Evolutionary conservation across 179 eudicot genomes (phyloP), one percentile per base, ranked within the genome.

Genomic region (Silene coronaria): DNA sequence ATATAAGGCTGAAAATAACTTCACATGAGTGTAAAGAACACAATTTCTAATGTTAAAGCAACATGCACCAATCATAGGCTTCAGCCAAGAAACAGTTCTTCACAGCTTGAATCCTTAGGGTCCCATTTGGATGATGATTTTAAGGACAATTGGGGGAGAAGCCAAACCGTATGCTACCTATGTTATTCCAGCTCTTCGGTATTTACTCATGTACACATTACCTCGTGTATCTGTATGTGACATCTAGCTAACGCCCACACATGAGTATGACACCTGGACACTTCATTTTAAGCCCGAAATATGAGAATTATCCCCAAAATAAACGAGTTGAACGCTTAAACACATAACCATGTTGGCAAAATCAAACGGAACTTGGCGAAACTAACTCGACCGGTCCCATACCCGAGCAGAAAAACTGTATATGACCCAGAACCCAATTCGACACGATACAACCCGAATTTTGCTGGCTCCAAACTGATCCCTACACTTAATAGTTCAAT

Each of bases 141-240:
- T 42, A 67, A 48, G 62, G 74, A 58, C 74, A 36, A 76, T 24
- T n/a, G 74, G 75, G 59, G 67, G 17, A n/a, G 70, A 46, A 60
- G 46, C 70, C 45, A 71, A 74, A 57, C 70, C 14, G 32, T 42
- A 30, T 2, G 51, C 70, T 74, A 53, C 61, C 72, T 38, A 53
- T 53, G 58, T 53, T 53, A 53, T 4, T 17, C 21, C 58, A 21
- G 21, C 21, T 53, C 7, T 53, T 17, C 58, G 48, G 11, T 53
- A 16, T 14, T 7, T 16, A 16, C 58, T 53, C 21, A n/a, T 53
- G n/a, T 53, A 17, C 58, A 53, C n/a, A 53, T 53, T 17, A 53
- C 21, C 6, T 53, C 21, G 21, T 14, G 3, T n/a, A 42, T 53
- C 58, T 53, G 17, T 6, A 53, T 53, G 2, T 53, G 21, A 53